Percentiles rank a stretch among this genome's conserved stretches.
These are phyloP conservation scores for Aspergillus arachidicola DNA, from an alignment of 2,329 filamentous ascomycete genomes.

Conservation along the genomic window DNA sequence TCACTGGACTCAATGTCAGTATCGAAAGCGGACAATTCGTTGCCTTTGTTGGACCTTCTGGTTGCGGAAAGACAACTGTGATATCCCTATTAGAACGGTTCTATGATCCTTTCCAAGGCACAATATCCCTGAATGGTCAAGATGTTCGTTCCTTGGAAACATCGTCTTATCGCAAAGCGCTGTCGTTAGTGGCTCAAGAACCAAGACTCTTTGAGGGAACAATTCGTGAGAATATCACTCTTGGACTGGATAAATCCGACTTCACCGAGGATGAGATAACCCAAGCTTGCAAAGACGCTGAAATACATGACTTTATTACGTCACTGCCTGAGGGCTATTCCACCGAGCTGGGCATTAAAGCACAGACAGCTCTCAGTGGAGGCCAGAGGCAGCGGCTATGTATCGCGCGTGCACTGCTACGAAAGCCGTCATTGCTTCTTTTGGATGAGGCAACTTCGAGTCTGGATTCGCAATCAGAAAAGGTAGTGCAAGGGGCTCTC, in stretches of 20 bases:
- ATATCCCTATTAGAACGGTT: constrained; percentile 66
- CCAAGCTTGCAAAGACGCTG: constrained; percentile 53
- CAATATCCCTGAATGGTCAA: constrained; percentile 38
- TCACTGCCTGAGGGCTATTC: constrained; percentile 55
- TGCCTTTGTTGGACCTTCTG: constrained; percentile 61
- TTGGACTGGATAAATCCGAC: constrained; percentile 44
- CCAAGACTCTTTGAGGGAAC: constrained; percentile 49
- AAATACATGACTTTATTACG: constrained; percentile 57
- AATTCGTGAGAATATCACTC: constrained; percentile 51
- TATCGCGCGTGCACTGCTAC: constrained; percentile 58
- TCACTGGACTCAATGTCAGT: constrained; percentile 32
- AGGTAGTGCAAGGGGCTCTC: constrained; percentile 68
- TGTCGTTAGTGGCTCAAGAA: constrained; percentile 47
- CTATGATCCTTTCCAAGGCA: constrained; percentile 61
- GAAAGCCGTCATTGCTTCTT: constrained; percentile 55
- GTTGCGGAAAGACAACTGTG: constrained; percentile 68
- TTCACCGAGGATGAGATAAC: constrained; percentile 45
- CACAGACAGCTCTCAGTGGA: constrained; percentile 51
- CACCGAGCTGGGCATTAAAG: constrained; percentile 54
- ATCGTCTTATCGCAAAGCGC: constrained; percentile 31
- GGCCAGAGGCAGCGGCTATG: constrained; percentile 61
- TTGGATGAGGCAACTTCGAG: constrained; percentile 63
- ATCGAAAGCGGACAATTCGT: constrained; percentile 54
- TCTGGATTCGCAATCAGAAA: constrained; percentile 68
- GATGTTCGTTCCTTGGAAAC: constrained; percentile 34